These are phyloP conservation scores for Ustilago lituana DNA, from an alignment of 1,284 basidiomycete species.

Conservation along the genomic window DNA sequence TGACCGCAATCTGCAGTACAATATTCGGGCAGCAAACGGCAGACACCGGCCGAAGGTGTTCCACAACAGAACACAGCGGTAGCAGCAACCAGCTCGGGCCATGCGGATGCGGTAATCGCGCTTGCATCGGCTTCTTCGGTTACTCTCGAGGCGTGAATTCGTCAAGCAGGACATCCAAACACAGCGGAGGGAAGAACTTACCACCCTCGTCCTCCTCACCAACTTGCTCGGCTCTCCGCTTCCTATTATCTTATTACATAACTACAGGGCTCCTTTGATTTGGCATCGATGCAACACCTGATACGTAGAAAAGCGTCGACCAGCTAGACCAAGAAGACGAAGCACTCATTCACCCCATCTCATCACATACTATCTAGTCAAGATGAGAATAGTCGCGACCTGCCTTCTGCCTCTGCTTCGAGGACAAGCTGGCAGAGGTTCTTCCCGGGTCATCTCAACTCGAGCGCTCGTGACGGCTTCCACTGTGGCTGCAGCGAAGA, in stretches of 20 bases:
- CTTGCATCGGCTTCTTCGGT: constrained; percentile 34
- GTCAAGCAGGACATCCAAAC: too few relatives aligned
- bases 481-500: background rate
- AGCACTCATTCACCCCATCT: too few relatives aligned
- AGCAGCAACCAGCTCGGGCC: background rate
- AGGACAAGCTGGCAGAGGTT: background rate
- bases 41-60: too few relatives aligned
- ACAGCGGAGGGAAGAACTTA: too few relatives aligned
- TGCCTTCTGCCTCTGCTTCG: constrained; percentile 15
- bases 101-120: constrained; percentile 14
- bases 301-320: too few relatives aligned
- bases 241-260: too few relatives aligned
- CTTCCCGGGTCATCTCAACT: background rate
- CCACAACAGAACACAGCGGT: background rate
- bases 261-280: too few relatives aligned
- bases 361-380: background rate
- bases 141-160: constrained; percentile 2
- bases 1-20: too few relatives aligned
- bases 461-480: background rate
- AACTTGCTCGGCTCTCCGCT: too few relatives aligned
- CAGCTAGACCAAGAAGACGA: too few relatives aligned
- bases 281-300: too few relatives aligned
- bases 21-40: background rate
- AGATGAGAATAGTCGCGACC: constrained; percentile 9
- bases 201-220: too few relatives aligned